Conservation (phyloP, 768 basidiomycete genomes). For the Melanogaster broomeanus region DNA sequence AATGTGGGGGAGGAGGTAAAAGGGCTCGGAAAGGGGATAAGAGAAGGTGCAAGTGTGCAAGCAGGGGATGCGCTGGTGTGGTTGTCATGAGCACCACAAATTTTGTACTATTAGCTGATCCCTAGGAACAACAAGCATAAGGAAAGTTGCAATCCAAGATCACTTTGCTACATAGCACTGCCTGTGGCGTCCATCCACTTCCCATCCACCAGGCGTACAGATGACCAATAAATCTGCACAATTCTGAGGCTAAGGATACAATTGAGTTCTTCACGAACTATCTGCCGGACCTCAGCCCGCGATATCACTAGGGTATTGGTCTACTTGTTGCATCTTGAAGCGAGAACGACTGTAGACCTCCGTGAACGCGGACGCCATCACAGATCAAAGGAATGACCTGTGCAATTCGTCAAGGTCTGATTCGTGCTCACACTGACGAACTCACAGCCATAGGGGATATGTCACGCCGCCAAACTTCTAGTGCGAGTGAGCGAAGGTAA, state of each 20-base stretch:
- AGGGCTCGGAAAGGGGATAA: conserved; percentile 41
- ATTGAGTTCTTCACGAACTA: background rate
- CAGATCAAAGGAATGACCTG: background rate
- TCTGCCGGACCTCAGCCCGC: background rate
- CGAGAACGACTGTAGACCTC: background rate
- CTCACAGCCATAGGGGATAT: too few relatives aligned
- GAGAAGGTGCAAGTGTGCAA: conserved; percentile 45
- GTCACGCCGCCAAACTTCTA: too few relatives aligned
- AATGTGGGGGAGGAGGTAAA: conserved; percentile 46
- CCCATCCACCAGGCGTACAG: conserved; percentile 4
- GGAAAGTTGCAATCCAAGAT: too few relatives aligned
- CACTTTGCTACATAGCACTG: background rate
- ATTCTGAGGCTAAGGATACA: background rate
- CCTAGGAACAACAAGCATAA: too few relatives aligned
- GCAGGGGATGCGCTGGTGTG: conserved; percentile 48
- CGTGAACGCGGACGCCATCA: background rate
- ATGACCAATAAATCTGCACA: background rate
- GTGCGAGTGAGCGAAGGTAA: too few relatives aligned
- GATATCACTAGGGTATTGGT: too few relatives aligned
- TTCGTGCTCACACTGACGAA: too few relatives aligned
- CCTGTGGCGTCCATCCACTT: background rate
- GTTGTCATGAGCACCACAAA: conserved; percentile 12
- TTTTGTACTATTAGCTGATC: too few relatives aligned
- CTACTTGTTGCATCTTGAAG: too few relatives aligned
- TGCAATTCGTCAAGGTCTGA: background rate